phyloP scores from a whole-genome alignment of 129 eudicot species.

The Arctium lappa region DNA sequence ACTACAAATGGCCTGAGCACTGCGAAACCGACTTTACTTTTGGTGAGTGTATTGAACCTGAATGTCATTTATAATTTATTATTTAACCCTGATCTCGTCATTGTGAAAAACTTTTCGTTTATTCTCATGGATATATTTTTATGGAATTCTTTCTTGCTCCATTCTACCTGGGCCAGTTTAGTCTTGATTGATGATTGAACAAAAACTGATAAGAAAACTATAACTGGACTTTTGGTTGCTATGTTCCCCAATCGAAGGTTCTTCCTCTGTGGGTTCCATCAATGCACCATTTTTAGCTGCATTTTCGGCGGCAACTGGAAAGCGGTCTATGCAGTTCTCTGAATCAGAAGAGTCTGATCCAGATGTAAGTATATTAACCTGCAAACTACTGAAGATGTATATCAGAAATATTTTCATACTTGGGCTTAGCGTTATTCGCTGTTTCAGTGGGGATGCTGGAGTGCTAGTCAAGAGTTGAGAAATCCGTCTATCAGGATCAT shows the following conservation, averaged over 20 bases:
- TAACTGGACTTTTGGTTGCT: not conserved
- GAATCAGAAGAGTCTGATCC: slow-evolving; percentile 97
- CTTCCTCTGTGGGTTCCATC: slow-evolving; percentile 83
- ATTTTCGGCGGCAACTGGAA: slow-evolving; percentile 92
- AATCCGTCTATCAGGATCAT: slow-evolving; percentile 71
- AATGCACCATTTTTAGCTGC: slow-evolving; percentile 85
- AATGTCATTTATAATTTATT: not conserved
- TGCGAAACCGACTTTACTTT: slow-evolving; percentile 76
- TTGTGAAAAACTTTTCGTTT: not conserved
- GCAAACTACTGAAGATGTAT: not conserved
- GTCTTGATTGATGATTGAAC: not conserved
- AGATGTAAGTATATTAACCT: slow-evolving; percentile 52
- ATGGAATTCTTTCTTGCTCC: not conserved
- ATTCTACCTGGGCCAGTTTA: too few species aligned
- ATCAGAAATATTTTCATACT: not conserved
- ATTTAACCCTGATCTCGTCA: not conserved
- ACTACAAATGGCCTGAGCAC: slow-evolving; percentile 86
- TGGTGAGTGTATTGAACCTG: slow-evolving; percentile 45
- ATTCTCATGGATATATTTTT: not conserved
- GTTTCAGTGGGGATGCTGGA: slow-evolving; percentile 98
- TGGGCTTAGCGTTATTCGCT: slow-evolving; percentile 9
- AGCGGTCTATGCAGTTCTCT: slow-evolving; percentile 49
- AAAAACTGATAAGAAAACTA: not conserved
- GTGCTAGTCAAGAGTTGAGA: slow-evolving; percentile 76
- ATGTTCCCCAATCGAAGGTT: slow-evolving; percentile 39